These are phyloP conservation scores for Cladosporium phlei DNA, from an alignment of 2,329 filamentous ascomycete species.

Conservation along the genomic window DNA sequence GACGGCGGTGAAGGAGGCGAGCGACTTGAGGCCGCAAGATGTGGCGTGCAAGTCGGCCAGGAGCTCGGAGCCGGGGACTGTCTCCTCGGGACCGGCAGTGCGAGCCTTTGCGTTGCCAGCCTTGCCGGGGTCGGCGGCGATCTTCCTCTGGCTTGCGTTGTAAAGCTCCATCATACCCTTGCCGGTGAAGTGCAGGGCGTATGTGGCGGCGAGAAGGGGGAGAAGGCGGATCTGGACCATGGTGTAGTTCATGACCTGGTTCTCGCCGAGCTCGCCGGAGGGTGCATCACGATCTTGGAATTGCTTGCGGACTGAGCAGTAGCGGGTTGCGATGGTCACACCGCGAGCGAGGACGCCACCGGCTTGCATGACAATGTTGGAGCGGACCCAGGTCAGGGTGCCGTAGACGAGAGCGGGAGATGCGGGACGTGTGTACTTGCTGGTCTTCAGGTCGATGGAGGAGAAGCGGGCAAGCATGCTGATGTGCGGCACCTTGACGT, in stretches of 20 bases:
- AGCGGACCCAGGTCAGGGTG: constrained; percentile 70
- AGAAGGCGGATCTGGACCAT: constrained; percentile 73
- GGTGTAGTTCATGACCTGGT: constrained; percentile 73
- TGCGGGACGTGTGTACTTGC: constrained; percentile 62
- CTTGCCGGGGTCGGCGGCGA: constrained; percentile 45
- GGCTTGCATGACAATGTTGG: constrained; percentile 68
- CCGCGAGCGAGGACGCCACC: constrained; percentile 67
- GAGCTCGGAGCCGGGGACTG: constrained; percentile 60
- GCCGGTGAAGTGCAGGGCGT: constrained; percentile 75
- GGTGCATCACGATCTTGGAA: constrained; percentile 70
- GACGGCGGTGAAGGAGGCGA: constrained; percentile 65
- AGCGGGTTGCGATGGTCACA: constrained; percentile 72
- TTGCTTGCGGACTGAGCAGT: constrained; percentile 68
- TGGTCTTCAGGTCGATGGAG: constrained; percentile 61
- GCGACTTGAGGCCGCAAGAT: constrained; percentile 70
- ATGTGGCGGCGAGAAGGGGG: constrained; percentile 67
- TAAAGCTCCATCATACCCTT: constrained; percentile 71
- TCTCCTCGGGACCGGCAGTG: constrained; percentile 63
- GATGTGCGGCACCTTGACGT: constrained; percentile 68
- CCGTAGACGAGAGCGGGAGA: constrained; percentile 67
- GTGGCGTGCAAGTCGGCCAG: constrained; percentile 72
- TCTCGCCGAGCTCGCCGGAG: constrained; percentile 57
- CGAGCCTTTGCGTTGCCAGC: constrained; percentile 41
- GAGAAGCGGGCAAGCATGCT: constrained; percentile 72
- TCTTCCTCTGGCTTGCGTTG: constrained; percentile 65